Evolutionary conservation across 2,329 filamentous ascomycete species (phyloP), one percentile per base, ranked within the genome.

Genomic region (Fusarium beomiforme): DNA sequence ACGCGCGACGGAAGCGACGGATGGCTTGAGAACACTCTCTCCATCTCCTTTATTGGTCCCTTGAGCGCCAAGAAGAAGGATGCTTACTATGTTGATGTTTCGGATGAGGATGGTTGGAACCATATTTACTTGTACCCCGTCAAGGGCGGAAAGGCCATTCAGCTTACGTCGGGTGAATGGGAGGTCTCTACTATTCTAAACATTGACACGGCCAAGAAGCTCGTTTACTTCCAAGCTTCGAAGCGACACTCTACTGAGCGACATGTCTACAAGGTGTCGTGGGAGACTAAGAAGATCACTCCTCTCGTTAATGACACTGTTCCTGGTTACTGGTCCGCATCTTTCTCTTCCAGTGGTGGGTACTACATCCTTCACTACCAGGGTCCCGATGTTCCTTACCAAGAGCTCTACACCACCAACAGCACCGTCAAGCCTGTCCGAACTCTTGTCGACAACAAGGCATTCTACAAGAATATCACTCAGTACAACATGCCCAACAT

Each of bases 351-450:
- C 4, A 83, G 80, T 3, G 88, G 87, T 0, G 86, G 86, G 5
- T 93, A 90, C 81, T 92, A 92, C 75, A 87, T 92, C 43, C 85
- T 92, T 5, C 86, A 82, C 55, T 93, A 93, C 76, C 79, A 81
- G 21, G 91, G 91, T 0, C 91, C 91, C 0, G 87, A 92, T 59
- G 87, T 93, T 0, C 90, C 91, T 0, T 92, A 91, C 79, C 90
- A 92, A 75, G 89, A 91, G 69, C 83, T 93, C 2, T 91, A 91
- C 79, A 81, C 86, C 0, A 77, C 85, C 66, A 87, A 90, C 75
- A 84, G 85, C 23, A 86, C 84, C 23, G 74, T 74, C 11, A 84
- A 81, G 36, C 85, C 89, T 0, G 78, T 92, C 12, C 85, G 87
- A 9, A 88, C 86, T 0, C 83, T 93, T 12, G 86, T 87, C 13